Evolutionary conservation across 371 early-diverging fungal genomes (phyloP).

Genomic region (Mortierella sp.): DNA sequence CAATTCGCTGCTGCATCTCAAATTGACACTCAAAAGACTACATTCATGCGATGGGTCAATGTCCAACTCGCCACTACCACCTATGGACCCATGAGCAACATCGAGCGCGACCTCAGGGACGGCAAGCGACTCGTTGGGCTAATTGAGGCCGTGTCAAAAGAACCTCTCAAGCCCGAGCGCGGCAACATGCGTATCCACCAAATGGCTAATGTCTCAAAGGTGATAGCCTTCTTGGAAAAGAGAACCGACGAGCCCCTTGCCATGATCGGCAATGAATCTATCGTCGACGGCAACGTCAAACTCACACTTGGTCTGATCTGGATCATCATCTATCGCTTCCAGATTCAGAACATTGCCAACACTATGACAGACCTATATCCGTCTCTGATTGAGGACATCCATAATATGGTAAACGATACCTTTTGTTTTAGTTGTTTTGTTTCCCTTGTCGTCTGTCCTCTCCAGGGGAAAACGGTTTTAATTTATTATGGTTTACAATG

Average conservation of each 20-base stretch:
- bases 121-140: constrained; percentile 74
- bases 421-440: neutral
- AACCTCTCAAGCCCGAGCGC: constrained; percentile 69
- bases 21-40: constrained; percentile 76
- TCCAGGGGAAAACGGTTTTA: neutral
- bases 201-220: constrained; percentile 85
- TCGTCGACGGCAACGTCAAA: constrained; percentile 90
- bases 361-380: constrained; percentile 49
- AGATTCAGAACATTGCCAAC: constrained; percentile 66
- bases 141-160: constrained; percentile 67
- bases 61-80: constrained; percentile 68
- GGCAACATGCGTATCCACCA: constrained; percentile 85
- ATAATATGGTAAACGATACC: constrained; percentile 26
- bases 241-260: constrained; percentile 63
- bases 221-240: constrained; percentile 74
- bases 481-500: constrained; percentile 34
- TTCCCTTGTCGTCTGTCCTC: neutral
- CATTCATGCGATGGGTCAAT: constrained; percentile 90
- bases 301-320: constrained; percentile 88
- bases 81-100: constrained; percentile 52
- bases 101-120: constrained; percentile 73
- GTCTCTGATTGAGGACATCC: constrained; percentile 35
- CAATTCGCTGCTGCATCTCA: constrained; percentile 43
- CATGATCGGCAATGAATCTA: constrained; percentile 87
- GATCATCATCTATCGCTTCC: constrained; percentile 82